Base-by-base conservation (phyloP, 2,329 filamentous ascomycete species). In the Metarhizium rileyi region DNA sequence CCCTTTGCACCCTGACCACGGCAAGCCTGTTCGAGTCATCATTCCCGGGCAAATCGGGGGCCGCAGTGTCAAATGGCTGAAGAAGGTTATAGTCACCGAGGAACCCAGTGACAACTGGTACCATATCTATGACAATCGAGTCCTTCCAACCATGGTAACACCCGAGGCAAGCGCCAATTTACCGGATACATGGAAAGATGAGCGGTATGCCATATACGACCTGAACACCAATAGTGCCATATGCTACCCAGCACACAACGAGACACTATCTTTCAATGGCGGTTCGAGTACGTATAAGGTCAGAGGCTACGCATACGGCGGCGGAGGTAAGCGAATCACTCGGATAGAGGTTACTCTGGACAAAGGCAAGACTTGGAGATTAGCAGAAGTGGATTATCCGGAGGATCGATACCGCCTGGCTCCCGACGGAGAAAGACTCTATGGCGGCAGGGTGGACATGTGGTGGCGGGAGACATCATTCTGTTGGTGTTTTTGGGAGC, bases 1-100 rank as follows among this genome's bases (percentile, higher is more conserved):
- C 60, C 69, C 75, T 51, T 75, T 96, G 5, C 75, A 78, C 44
- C 88, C 89, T 0, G 90, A 95, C 62, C 90, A 96, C 58, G 90
- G 90, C 18, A 86, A 86, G 56, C 90, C 90, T 1, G 68, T 96
- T 40, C 77, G 90, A 53, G 83, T 84, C 6, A 82, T 95, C 7
- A 86, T 96, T 4, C 90, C 90, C 0, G 90, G 90, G 0, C 89
- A 95, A 65, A 95, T 96, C 53, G 90, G 90, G 30, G 90, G 90
- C 1, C 78, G 90, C 54, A 95, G 88, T 63, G 90, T 96, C 28
- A 96, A 96, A 66, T 96, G 90, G 90, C 64, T 96, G 51, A 91
- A 84, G 70, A 83, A 76, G 55, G 77, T 96, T 52, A 85, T 90
- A 41, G 66, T 96, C 46, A 91, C 89, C 0, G 78, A 83, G 9